Evolutionary conservation across 179 eudicot genomes (phyloP).

Genomic region (Spinacia oleracea): DNA sequence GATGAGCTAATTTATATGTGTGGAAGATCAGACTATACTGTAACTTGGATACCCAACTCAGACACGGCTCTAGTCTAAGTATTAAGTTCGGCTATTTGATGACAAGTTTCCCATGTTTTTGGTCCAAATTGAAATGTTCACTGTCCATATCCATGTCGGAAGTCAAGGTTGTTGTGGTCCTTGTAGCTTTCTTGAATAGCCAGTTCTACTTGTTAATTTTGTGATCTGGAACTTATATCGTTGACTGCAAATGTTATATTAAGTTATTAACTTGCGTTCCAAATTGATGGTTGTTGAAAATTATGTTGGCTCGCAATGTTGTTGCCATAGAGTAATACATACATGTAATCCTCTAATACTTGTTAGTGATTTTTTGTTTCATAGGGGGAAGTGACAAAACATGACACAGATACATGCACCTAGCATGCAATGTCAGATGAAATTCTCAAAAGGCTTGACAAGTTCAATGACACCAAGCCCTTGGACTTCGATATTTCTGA

Average conservation of each 20-base stretch:
- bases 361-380: conserved; percentile 8
- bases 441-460: conserved; percentile 46
- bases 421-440: conserved; percentile 81
- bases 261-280: neutral
- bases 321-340: no score
- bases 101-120: neutral
- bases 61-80: neutral
- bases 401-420: conserved; percentile 98
- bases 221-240: neutral
- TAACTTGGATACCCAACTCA: neutral
- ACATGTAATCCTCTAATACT: neutral
- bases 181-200: no score
- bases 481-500: conserved; percentile 70
- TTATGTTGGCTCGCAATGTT: neutral
- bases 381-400: conserved; percentile 31
- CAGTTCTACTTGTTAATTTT: neutral
- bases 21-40: neutral
- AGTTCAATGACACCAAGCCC: conserved; percentile 59
- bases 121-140: neutral
- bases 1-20: neutral
- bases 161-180: neutral
- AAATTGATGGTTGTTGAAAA: neutral
- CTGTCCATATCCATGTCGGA: neutral
- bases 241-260: neutral
- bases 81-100: neutral